Conservation (phyloP, 805 yeast genomes). For the Kluyveromyces lactis region DNA sequence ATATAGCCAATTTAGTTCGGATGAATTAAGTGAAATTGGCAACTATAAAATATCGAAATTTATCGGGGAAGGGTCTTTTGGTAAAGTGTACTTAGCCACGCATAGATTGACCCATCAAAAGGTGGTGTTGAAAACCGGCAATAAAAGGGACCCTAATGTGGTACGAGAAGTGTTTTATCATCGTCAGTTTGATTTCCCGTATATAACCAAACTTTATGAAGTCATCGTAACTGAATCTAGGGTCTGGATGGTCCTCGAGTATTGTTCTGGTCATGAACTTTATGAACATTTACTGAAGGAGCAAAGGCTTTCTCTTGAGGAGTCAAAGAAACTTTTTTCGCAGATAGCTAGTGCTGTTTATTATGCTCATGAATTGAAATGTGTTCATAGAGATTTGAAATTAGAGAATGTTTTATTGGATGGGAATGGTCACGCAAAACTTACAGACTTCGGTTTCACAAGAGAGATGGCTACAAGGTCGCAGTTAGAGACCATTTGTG, state of each 20-base stretch:
- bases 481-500: constrained; percentile 76
- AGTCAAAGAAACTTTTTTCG: constrained; percentile 46
- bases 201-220: constrained; percentile 79
- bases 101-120: constrained; percentile 68
- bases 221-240: constrained; percentile 70
- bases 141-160: constrained; percentile 69
- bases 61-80: constrained; percentile 90
- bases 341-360: constrained; percentile 52
- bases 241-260: constrained; percentile 85
- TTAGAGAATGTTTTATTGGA: constrained; percentile 68
- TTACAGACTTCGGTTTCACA: constrained; percentile 92
- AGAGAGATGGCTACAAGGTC: constrained; percentile 57
- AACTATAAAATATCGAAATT: constrained; percentile 65
- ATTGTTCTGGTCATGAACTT: constrained; percentile 76
- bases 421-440: constrained; percentile 51
- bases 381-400: constrained; percentile 80
- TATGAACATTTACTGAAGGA: constrained; percentile 53
- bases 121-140: constrained; percentile 79
- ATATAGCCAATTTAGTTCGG: constrained; percentile 38
- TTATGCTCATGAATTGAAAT: constrained; percentile 68
- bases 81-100: constrained; percentile 78
- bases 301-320: constrained; percentile 42
- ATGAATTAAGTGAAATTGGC: constrained; percentile 61
- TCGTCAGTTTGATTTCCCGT: constrained; percentile 72
- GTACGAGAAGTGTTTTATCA: constrained; percentile 89